A percentile compares a stretch with the other conserved stretches of the same genome.
These are phyloP conservation scores for Astraeus odoratus DNA, from an alignment of 768 basidiomycete genomes.

Conservation along the genomic window DNA sequence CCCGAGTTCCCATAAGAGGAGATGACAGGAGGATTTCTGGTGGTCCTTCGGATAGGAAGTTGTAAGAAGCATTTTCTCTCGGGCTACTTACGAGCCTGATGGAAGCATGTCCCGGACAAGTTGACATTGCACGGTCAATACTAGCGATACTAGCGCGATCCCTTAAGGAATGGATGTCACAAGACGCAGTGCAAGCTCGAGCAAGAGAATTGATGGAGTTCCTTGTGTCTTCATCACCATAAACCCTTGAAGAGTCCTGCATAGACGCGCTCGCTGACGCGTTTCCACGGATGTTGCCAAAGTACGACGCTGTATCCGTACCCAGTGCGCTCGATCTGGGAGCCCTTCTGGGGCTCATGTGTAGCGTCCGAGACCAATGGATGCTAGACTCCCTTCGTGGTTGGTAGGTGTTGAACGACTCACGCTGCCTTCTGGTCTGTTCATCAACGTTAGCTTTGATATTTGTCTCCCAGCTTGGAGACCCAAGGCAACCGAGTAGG, in stretches of 20 bases:
- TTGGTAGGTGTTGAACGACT: conserved; percentile 7
- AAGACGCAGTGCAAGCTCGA: background rate
- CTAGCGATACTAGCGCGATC: background rate
- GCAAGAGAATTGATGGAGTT: background rate
- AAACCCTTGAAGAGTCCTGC: background rate
- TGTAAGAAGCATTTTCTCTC: conserved; percentile 12
- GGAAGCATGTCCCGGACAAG: conserved; percentile 10
- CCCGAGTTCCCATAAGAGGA: conserved; percentile 18
- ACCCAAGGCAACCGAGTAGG: conserved; percentile 25
- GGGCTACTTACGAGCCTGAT: conserved; percentile 19
- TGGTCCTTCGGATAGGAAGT: conserved; percentile 20
- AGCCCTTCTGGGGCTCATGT: background rate
- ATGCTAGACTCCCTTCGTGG: conserved; percentile 5
- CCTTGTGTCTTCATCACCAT: background rate
- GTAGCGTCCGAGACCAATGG: conserved; percentile 6
- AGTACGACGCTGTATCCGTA: conserved; percentile 7
- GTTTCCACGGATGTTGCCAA: conserved; percentile 2
- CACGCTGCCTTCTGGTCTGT: conserved; percentile 3
- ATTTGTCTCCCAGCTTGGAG: conserved; percentile 25
- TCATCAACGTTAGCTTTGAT: conserved; percentile 11
- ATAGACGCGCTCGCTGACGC: background rate
- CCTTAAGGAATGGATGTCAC: background rate
- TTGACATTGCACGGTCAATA: background rate
- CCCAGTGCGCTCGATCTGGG: conserved; percentile 5
- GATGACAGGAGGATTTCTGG: conserved; percentile 12